Base-by-base conservation (phyloP, 1,139 yeast species). In the Eremothecium sinecaudum region DNA sequence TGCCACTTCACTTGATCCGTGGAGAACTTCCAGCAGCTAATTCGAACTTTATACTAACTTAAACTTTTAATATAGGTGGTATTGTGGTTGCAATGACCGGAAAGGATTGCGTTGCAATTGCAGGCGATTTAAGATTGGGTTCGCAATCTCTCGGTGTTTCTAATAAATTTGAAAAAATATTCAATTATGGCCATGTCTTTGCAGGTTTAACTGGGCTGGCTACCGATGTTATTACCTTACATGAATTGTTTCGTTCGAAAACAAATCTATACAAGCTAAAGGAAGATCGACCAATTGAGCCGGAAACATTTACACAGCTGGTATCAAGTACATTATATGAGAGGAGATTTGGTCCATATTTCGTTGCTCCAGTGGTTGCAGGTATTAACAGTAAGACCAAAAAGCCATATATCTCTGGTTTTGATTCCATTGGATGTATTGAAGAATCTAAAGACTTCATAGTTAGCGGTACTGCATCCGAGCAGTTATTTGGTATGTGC, bases 81-180 rank as follows among this genome's bases (percentile, higher is more conserved):
- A 73, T 94, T 41, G 94, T 94, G 40, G 94, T 92, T 26, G 98
- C 98, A 47, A 92, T 92, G 99, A 79, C 80, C 17, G 99, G 99
- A 48, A 87, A 92, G 58, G 96, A 86, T 50, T 92, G 99, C 65
- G 86, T 92, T 40, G 98, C 98, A 31, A 87, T 92, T 51, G 99
- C 97, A 11, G 79, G 92, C 51, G 99, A 92, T 63, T 67, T 90
- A 53, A 77, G 98, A 53, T 69, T 92, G 45, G 99, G 99, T 21
- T 77, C 77, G 59, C 98, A 90, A 61, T 83, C 96, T 5, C 69
- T 90, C 28, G 96, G 97, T 37, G 77, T 92, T 35, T 70, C 95
- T 33, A 86, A 86, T 59, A 79, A 86, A 55, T 92, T 92, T 59
- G 97, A 90, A 55, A 90, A 90, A 66, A 69, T 92, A 43, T 86